Percentiles rank a stretch among this genome's conserved stretches.
Evolutionary conservation across 2,329 filamentous ascomycete genomes (phyloP).

Genomic region (Chrysoporthe puriensis): DNA sequence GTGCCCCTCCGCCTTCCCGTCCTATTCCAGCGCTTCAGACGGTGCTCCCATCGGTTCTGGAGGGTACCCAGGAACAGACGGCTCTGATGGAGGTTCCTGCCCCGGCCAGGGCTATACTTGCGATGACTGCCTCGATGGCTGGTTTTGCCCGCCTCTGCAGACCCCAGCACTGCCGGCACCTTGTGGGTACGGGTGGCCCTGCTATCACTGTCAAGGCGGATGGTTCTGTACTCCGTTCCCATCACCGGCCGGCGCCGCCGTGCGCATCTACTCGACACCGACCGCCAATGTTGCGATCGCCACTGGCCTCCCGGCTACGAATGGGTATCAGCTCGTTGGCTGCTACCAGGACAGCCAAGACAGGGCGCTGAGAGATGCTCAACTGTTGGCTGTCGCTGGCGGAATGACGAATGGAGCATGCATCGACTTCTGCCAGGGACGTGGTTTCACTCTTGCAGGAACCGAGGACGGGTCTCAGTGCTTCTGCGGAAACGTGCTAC

Average conservation of each 20-base stretch:
- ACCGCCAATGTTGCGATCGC: neutral
- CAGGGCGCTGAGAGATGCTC: slow-evolving; percentile 17
- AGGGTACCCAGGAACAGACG: slow-evolving; percentile 5
- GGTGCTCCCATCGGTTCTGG: neutral
- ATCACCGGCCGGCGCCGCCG: slow-evolving; percentile 1
- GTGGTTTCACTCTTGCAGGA: slow-evolving; percentile 51
- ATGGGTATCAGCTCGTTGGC: slow-evolving; percentile 21
- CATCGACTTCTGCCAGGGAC: slow-evolving; percentile 50
- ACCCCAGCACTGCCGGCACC: slow-evolving; percentile 27
- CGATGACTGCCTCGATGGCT: slow-evolving; percentile 26
- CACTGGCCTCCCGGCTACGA: neutral
- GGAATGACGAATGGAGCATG: slow-evolving; percentile 39
- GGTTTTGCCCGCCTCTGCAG: slow-evolving; percentile 29
- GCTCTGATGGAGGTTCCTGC: slow-evolving; percentile 17
- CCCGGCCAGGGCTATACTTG: slow-evolving; percentile 28
- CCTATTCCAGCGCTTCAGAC: slow-evolving; percentile 1
- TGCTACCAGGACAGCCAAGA: slow-evolving; percentile 22
- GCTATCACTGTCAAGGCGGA: slow-evolving; percentile 26
- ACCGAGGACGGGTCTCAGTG: slow-evolving; percentile 54
- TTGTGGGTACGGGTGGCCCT: slow-evolving; percentile 29
- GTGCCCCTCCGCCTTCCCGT: slow-evolving; percentile 8
- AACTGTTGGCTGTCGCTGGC: slow-evolving; percentile 7
- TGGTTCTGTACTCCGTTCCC: slow-evolving; percentile 28
- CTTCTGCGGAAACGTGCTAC: slow-evolving; percentile 50
- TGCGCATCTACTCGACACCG: neutral